Base-by-base conservation (phyloP, 768 basidiomycete species). In the Chalciporus piperatus region DNA sequence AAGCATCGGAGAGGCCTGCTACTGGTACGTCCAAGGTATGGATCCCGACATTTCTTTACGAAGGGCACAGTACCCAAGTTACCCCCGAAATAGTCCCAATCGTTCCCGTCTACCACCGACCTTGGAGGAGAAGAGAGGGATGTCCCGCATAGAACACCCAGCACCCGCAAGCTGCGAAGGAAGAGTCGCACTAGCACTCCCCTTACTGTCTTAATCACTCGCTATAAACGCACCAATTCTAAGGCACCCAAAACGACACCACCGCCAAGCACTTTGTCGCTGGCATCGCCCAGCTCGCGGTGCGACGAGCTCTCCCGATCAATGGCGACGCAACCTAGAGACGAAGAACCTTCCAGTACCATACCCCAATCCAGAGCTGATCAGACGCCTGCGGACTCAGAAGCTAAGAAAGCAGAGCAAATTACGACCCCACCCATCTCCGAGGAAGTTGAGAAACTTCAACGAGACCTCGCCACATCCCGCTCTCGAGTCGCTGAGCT, bases 361-460 rank as follows among this genome's bases (percentile, higher is more conserved):
- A 10, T n/a, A 37, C 27, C 6, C 2, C 35, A 25, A n/a, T 0
- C 7, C 19, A 22, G 25, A n/a, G 28, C 7, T 3, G 4, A 30
- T 6, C 37, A 11, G 27, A 6, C 3, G n/a, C 6, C 22, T 5
- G 27, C 38, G 13, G 22, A n/a, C n/a, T n/a, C 20, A 13, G 46
- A 37, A 5, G 27, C 5, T 16, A 30, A 22, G 27, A 25, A 23
- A 4, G n/a, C 16, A 14, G n/a, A 25, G 25, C 42, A 30, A 14
- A 41, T 9, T 17, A 6, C 16, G 10, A 11, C n/a, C 16, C 16
- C 35, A 16, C 6, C n/a, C 6, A 43, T 53, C n/a, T 37, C 39
- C 3, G 44, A 54, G n/a, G 44, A 54, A 23, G 32, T 54, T 5
- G 22, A 45, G 30, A 41, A 37, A 27, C 55, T 56, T 42, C 51